These are phyloP conservation scores for Solanum peruvianum DNA, from an alignment of 257 asterid genomes.

Conservation along the genomic window DNA sequence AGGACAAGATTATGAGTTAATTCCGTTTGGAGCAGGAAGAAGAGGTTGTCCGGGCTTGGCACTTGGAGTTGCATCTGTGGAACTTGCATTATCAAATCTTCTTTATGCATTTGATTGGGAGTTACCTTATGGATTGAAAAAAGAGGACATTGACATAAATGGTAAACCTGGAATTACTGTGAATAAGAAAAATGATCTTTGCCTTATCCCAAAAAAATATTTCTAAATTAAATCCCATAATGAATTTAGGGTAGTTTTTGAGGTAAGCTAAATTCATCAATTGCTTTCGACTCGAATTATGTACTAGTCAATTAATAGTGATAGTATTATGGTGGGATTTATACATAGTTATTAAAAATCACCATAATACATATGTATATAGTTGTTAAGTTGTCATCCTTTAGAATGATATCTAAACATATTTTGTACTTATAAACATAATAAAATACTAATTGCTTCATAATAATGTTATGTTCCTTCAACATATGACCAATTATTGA, in stretches of 20 bases:
- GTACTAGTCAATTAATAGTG: no score
- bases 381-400: no score
- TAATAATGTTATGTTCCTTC: no score
- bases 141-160: background rate
- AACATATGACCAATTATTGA: no score
- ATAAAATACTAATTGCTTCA: no score
- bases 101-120: background rate
- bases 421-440: no score
- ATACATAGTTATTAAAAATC: no score
- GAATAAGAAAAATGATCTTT: background rate
- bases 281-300: no score
- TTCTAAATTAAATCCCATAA: background rate
- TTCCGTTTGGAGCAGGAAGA: background rate
- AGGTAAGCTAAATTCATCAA: background rate
- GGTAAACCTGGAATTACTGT: background rate
- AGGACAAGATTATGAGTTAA: background rate
- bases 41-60: background rate
- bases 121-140: background rate
- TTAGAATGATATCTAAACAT: no score
- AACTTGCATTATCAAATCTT: background rate
- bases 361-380: no score
- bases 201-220: background rate
- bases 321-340: no score
- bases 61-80: background rate
- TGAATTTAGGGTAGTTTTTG: no score